Evolutionary conservation across 2,329 filamentous ascomycete genomes (phyloP).

Genomic region (Sclerotinia spermophila): DNA sequence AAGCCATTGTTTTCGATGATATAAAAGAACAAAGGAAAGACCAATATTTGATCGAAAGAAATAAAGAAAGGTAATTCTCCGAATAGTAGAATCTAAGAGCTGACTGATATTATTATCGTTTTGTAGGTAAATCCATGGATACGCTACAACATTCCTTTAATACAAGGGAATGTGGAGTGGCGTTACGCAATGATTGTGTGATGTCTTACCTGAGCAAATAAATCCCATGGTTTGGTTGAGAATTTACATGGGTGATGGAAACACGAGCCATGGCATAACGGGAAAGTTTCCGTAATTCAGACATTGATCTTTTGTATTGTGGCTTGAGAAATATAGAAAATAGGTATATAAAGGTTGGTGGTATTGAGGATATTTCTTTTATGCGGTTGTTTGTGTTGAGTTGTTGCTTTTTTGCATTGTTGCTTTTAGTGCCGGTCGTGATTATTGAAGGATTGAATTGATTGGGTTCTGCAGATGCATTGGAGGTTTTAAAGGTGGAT

Average conservation of each 20-base stretch:
- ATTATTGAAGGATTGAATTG: neutral
- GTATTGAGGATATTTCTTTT: neutral
- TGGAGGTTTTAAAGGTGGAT: no score
- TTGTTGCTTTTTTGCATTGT: neutral
- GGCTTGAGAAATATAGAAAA: neutral
- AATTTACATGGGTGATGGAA: neutral
- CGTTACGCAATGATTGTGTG: neutral
- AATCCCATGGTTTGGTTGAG: conserved; percentile 4
- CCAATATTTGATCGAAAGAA: neutral
- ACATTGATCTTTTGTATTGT: neutral
- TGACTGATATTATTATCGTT: conserved; percentile 7
- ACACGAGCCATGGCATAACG: neutral
- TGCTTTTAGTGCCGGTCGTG: neutral
- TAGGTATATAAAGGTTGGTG: neutral
- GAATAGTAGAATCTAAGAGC: neutral
- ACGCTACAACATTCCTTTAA: neutral
- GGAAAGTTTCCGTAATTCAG: neutral
- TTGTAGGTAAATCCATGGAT: neutral
- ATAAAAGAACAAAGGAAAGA: conserved; percentile 2
- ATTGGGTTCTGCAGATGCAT: no score
- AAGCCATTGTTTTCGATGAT: neutral
- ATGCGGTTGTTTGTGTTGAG: neutral
- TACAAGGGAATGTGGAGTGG: conserved; percentile 1
- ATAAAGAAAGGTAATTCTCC: conserved; percentile 4
- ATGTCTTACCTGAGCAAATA: neutral